Conservation (phyloP, 345 rosid species). For the Litchi chinensis region DNA sequence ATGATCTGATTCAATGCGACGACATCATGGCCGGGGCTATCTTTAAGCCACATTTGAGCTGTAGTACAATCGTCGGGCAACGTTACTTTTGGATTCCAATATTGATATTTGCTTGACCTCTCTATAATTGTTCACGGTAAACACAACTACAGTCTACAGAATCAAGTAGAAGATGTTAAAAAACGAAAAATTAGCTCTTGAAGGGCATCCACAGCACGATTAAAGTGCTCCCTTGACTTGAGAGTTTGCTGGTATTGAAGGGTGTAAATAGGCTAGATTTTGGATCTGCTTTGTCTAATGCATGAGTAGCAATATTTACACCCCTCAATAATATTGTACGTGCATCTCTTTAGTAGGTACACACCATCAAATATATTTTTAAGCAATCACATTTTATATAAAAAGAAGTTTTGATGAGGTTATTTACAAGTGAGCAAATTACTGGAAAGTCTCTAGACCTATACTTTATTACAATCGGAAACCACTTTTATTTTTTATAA, state of each 20-base stretch:
- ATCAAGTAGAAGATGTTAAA: background rate
- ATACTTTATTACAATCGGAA: no score
- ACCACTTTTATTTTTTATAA: no score
- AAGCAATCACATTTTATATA: no score
- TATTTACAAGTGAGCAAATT: no score
- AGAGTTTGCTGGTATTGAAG: background rate
- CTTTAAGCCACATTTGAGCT: slow-evolving; percentile 46
- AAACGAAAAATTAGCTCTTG: background rate
- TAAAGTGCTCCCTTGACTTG: background rate
- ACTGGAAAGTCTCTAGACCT: no score
- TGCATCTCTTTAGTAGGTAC: no score
- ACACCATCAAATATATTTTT: no score
- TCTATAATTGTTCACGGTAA: slow-evolving; percentile 33
- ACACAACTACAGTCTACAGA: slow-evolving; percentile 30
- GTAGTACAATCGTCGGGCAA: slow-evolving; percentile 32
- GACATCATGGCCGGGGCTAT: slow-evolving; percentile 25
- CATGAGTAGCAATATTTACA: background rate
- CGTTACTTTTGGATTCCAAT: slow-evolving; percentile 47
- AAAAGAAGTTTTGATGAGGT: no score
- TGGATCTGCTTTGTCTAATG: background rate
- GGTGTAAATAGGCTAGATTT: background rate
- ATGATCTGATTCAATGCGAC: slow-evolving; percentile 40
- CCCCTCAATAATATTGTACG: no score
- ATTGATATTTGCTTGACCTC: slow-evolving; percentile 45
- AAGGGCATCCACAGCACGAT: slow-evolving; percentile 36